phyloP scores from a whole-genome alignment of 352 stramenopile genomes.

The Pythium insidiosum region DNA sequence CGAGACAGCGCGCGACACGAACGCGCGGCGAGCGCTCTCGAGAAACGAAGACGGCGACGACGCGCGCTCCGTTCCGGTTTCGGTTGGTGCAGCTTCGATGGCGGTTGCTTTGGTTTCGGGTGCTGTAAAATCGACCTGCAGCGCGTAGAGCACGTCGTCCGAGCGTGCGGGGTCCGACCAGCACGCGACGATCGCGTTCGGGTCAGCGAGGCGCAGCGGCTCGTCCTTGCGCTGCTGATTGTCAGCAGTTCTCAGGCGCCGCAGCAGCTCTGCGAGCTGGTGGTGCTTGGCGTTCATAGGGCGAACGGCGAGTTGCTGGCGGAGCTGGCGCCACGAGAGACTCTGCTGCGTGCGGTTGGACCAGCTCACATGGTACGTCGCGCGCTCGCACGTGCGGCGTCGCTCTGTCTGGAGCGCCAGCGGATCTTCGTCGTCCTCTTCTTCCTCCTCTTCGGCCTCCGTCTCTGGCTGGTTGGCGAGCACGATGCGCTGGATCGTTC shows the following conservation, averaged over 20 bases:
- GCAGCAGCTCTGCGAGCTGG: constrained; percentile 35
- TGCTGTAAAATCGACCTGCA: constrained; percentile 26
- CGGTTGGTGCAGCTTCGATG: not conserved
- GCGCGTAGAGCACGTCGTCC: constrained; percentile 19
- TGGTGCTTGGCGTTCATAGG: constrained; percentile 67
- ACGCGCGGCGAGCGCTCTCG: no score
- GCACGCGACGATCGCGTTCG: constrained; percentile 25
- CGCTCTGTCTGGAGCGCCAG: not conserved
- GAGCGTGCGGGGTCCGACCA: constrained; percentile 20
- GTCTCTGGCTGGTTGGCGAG: constrained; percentile 1
- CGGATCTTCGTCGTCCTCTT: not conserved
- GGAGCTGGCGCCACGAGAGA: constrained; percentile 37
- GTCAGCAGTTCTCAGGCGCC: not conserved
- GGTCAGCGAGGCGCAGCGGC: constrained; percentile 10
- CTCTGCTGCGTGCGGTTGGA: constrained; percentile 33
- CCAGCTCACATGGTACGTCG: constrained; percentile 52
- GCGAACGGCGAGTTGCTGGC: constrained; percentile 46
- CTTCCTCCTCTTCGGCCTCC: not conserved
- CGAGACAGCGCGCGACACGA: constrained; percentile 24
- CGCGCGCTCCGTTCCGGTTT: not conserved
- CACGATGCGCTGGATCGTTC: constrained; percentile 18
- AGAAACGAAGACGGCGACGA: not conserved
- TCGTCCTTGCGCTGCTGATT: not conserved
- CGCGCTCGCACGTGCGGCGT: constrained; percentile 19
- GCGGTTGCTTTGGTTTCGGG: not conserved